These are phyloP conservation scores for Claviceps digitariae DNA, from an alignment of 2,329 filamentous ascomycete genomes.

Conservation along the genomic window DNA sequence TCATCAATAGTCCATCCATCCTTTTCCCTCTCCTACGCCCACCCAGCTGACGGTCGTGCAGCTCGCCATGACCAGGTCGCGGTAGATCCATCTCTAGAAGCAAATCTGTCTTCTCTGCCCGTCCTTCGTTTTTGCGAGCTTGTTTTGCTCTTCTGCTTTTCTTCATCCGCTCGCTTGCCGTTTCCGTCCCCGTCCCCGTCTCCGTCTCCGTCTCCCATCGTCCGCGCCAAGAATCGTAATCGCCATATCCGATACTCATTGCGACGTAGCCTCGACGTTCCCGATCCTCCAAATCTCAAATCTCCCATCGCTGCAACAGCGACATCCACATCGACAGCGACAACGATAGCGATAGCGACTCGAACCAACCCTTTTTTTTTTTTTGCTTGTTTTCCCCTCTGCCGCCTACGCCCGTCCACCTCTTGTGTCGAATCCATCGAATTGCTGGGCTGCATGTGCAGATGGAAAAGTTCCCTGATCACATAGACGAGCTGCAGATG, in stretches of 20 bases:
- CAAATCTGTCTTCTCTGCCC: neutral
- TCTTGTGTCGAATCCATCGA: neutral
- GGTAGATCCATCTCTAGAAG: neutral
- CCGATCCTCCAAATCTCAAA: neutral
- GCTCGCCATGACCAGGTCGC: constrained; percentile 1
- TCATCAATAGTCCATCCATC: no score
- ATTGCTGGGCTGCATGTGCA: neutral
- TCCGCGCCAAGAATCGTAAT: neutral
- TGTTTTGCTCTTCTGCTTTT: neutral
- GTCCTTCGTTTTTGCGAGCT: neutral
- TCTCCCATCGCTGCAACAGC: neutral
- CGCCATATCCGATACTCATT: neutral
- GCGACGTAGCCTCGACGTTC: neutral
- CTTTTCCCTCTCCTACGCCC: no score
- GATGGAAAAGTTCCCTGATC: constrained; percentile 47
- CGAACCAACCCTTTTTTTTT: neutral
- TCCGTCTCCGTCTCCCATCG: no score
- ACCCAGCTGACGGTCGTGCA: no score
- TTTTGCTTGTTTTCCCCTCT: no score
- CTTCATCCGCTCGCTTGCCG: neutral
- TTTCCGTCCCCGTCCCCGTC: neutral
- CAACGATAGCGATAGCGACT: neutral
- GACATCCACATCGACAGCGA: no score
- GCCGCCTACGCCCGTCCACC: neutral
- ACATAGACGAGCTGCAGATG: constrained; percentile 28